phyloP scores from a whole-genome alignment of 805 yeast genomes.

The Saccharomycopsis microspora region DNA sequence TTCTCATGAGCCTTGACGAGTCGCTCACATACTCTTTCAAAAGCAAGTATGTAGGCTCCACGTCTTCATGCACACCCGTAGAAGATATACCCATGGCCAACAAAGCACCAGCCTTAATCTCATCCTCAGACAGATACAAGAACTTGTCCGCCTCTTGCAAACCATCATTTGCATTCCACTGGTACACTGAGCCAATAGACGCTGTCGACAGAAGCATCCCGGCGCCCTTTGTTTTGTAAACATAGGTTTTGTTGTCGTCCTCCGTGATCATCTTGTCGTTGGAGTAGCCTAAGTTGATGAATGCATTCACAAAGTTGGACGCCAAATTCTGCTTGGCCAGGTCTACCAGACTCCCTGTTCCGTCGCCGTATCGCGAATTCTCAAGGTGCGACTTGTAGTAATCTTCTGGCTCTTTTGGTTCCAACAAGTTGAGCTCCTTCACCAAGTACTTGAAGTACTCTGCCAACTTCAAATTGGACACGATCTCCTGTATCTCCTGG shows the following conservation, averaged over 20 bases:
- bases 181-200: conserved; percentile 76
- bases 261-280: conserved; percentile 70
- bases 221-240: conserved; percentile 80
- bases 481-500: conserved; percentile 70
- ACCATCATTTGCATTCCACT: conserved; percentile 88
- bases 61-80: conserved; percentile 89
- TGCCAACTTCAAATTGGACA: conserved; percentile 67
- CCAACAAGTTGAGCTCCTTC: conserved; percentile 77
- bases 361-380: conserved; percentile 43
- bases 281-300: conserved; percentile 85
- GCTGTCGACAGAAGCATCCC: conserved; percentile 93
- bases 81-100: conserved; percentile 91
- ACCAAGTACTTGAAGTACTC: conserved; percentile 73
- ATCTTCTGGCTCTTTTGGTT: conserved; percentile 92
- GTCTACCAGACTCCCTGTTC: conserved; percentile 45
- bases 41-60: conserved; percentile 81
- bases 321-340: conserved; percentile 94
- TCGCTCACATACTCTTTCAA: conserved; percentile 74
- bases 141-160: conserved; percentile 83
- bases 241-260: conserved; percentile 70
- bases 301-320: conserved; percentile 85
- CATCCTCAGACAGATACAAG: conserved; percentile 73
- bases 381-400: conserved; percentile 87
- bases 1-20: conserved; percentile 48
- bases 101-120: conserved; percentile 91